Base-by-base conservation (phyloP, 495 filamentous ascomycete genomes). In the Lasiosphaeriaceae sp. region DNA sequence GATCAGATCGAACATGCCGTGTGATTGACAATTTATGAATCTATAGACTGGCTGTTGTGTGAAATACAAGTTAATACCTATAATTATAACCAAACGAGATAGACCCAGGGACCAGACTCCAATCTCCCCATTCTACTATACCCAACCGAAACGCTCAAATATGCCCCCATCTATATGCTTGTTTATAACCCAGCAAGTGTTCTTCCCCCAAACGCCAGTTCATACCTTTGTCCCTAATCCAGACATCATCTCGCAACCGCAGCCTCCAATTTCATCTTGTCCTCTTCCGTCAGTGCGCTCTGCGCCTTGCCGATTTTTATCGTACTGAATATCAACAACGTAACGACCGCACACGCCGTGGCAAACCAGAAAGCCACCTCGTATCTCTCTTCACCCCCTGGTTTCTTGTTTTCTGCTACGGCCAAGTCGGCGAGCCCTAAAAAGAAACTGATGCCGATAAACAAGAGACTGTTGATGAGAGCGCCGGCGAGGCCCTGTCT, bases 401-500 rank as follows among this genome's bases (percentile, higher is more conserved):
- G 39, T 1, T 78, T 62, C 2, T 65, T 68, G 0, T 82, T 81
- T 26, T 71, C 71, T 39, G 84, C 74, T 0, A 80, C 78, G 24
- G 82, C 79, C 17, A 88, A 77, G 37, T 96, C 90, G 0, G 85
- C 88, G 46, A 96, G 80, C 0, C 86, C 88, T 4, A 96, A 77
- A 71, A 86, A 86, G 52, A 94, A 83, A 0, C 89, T 87, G 57
- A 94, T 90, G n/a, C 88, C 90, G n/a, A 95, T 74, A 57, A 90
- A 87, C 29, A 92, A 47, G 3, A 82, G 52, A 49, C 75, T 73
- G 64, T 77, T 76, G 41, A 78, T 73, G 11, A 79, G 67, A 0
- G 85, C 90, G 0, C 90, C 91, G 0, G 90, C 90, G 0, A 92
- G 76, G 1, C 89, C 90, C 67, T 96, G 91, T 41, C 82, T 78